phyloP scores from a whole-genome alignment of 2,329 filamentous ascomycete genomes.

The Dothidotthia symphoricarpi region DNA sequence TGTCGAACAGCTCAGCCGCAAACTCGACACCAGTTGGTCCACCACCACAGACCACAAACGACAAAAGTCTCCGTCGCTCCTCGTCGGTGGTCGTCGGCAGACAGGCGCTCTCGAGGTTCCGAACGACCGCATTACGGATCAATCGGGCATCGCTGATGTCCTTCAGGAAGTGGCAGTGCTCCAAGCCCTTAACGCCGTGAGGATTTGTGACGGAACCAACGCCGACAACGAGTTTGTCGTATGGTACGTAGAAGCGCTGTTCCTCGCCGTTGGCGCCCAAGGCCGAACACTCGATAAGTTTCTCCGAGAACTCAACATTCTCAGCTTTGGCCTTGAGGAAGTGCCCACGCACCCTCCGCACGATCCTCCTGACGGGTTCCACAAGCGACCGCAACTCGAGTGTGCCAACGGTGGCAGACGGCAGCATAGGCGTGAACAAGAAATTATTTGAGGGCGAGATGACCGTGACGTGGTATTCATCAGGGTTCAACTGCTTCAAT shows the following conservation, averaged over 20 bases:
- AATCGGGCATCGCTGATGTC: conserved; percentile 87
- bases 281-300: conserved; percentile 83
- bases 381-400: conserved; percentile 87
- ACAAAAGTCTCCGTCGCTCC: conserved; percentile 81
- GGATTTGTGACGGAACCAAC: conserved; percentile 92
- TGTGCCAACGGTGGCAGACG: conserved; percentile 93
- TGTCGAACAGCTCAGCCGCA: conserved; percentile 91
- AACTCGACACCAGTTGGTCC: conserved; percentile 97
- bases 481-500: conserved; percentile 82
- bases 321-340: conserved; percentile 86
- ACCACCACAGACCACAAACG: conserved; percentile 93
- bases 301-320: conserved; percentile 87
- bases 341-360: conserved; percentile 75
- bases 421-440: conserved; percentile 96
- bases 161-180: conserved; percentile 93
- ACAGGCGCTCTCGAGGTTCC: conserved; percentile 86
- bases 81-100: conserved; percentile 89
- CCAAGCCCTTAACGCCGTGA: conserved; percentile 91
- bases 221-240: conserved; percentile 91
- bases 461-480: conserved; percentile 93
- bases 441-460: conserved; percentile 96
- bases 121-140: conserved; percentile 84
- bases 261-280: conserved; percentile 68
- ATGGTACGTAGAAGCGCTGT: conserved; percentile 86
- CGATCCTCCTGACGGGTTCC: conserved; percentile 85